These are phyloP conservation scores for Grosmannia serpens DNA, from an alignment of 2,329 filamentous ascomycete genomes.

Conservation along the genomic window DNA sequence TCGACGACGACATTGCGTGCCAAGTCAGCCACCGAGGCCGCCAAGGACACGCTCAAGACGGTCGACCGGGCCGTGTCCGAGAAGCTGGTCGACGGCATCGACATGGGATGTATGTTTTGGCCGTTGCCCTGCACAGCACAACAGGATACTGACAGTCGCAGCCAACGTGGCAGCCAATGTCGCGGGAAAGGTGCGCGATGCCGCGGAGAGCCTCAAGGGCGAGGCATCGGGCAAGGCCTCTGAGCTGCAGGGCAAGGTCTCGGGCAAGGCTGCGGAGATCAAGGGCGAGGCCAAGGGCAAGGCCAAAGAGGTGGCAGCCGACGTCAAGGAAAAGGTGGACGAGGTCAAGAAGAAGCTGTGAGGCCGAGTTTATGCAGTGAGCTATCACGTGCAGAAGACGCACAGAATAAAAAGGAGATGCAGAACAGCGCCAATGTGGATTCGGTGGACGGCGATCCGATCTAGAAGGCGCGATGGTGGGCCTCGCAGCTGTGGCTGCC, in stretches of 20 bases:
- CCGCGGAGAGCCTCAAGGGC: conserved; percentile 17
- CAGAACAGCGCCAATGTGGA: not conserved
- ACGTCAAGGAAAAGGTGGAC: not conserved
- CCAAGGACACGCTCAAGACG: conserved; percentile 48
- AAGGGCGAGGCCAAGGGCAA: conserved; percentile 23
- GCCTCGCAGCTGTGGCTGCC: not conserved
- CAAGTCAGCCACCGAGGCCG: conserved; percentile 40
- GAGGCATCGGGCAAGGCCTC: conserved; percentile 21
- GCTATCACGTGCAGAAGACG: not conserved
- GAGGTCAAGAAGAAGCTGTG: not conserved
- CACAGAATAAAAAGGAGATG: not conserved
- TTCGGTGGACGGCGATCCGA: not conserved
- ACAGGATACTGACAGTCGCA: not conserved
- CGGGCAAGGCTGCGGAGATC: conserved; percentile 28
- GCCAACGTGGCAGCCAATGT: conserved; percentile 10
- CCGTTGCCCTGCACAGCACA: too few relatives aligned
- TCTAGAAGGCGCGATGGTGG: not conserved
- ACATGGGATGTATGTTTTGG: conserved; percentile 37
- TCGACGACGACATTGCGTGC: conserved; percentile 31
- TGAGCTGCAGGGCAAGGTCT: conserved; percentile 11
- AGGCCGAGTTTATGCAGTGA: not conserved
- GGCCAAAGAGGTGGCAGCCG: conserved; percentile 26
- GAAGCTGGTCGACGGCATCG: conserved; percentile 50
- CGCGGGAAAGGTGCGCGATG: conserved; percentile 37
- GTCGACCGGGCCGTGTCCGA: conserved; percentile 49